Conservation (phyloP, 2,329 filamentous ascomycete genomes). For the Shiraia bambusicola region DNA sequence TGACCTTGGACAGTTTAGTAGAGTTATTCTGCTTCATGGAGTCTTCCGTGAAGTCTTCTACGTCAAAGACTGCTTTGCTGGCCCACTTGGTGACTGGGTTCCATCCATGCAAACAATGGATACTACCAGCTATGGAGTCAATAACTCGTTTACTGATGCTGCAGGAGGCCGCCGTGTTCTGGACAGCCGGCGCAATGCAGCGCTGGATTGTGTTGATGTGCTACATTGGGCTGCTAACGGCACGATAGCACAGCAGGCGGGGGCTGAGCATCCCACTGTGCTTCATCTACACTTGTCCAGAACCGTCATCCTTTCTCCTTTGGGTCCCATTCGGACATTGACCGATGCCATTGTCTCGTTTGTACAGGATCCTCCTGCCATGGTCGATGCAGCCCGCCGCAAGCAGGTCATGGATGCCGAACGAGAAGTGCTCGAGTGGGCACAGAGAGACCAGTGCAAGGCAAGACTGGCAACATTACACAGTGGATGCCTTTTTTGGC, state of each 20-base stretch:
- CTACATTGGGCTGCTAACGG: slow-evolving; percentile 61
- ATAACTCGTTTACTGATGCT: slow-evolving; percentile 46
- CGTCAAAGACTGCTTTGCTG: slow-evolving; percentile 54
- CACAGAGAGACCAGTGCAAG: slow-evolving; percentile 55
- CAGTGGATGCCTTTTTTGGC: slow-evolving; percentile 55
- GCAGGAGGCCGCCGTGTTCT: slow-evolving; percentile 2
- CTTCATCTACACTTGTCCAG: slow-evolving; percentile 58
- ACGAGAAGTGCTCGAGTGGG: slow-evolving; percentile 52
- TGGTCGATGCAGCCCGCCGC: not conserved
- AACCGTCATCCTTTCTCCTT: slow-evolving; percentile 54
- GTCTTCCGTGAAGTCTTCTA: slow-evolving; percentile 48
- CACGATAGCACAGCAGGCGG: slow-evolving; percentile 51
- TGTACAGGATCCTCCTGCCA: not conserved
- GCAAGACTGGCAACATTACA: slow-evolving; percentile 57
- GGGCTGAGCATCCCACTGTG: slow-evolving; percentile 57
- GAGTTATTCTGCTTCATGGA: slow-evolving; percentile 53
- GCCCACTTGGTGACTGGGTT: slow-evolving; percentile 42
- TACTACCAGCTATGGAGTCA: slow-evolving; percentile 43
- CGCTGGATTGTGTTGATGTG: slow-evolving; percentile 55
- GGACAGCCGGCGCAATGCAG: slow-evolving; percentile 51
- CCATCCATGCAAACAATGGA: slow-evolving; percentile 32
- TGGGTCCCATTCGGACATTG: slow-evolving; percentile 49
- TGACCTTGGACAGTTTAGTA: slow-evolving; percentile 52
- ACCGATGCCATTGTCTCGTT: slow-evolving; percentile 29
- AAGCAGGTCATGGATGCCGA: slow-evolving; percentile 11